Evolutionary conservation across 768 basidiomycete species (phyloP).

Genomic region (Solioccasus polychromus): DNA sequence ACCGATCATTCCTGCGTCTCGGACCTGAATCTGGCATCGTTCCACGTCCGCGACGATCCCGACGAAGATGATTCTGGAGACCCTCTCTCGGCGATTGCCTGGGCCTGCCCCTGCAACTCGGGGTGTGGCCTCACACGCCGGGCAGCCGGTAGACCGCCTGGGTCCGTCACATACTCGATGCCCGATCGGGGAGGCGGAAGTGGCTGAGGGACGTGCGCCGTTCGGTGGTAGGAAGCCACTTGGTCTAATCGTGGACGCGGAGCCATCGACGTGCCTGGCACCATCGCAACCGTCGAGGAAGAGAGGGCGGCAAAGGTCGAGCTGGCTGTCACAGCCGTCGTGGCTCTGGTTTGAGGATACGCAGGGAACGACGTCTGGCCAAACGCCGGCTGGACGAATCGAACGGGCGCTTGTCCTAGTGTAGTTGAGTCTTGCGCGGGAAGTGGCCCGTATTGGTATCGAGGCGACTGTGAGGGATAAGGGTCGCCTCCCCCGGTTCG

Average conservation of each 20-base stretch:
- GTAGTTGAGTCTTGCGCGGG: slow-evolving; percentile 12
- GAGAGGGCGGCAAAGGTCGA: slow-evolving; percentile 11
- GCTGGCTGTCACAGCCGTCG: neutral
- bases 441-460: slow-evolving; percentile 23
- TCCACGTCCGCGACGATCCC: slow-evolving; percentile 21
- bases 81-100: neutral
- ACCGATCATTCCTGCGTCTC: slow-evolving; percentile 3
- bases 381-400: slow-evolving; percentile 27
- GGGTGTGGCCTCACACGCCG: slow-evolving; percentile 7
- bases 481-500: slow-evolving; percentile 25
- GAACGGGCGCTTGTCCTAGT: slow-evolving; percentile 8
- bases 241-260: slow-evolving; percentile 1
- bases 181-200: slow-evolving; percentile 12
- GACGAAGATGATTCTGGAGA: slow-evolving; percentile 18
- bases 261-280: neutral
- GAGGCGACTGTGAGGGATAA: slow-evolving; percentile 30
- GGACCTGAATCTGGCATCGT: slow-evolving; percentile 7
- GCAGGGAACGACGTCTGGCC: slow-evolving; percentile 16
- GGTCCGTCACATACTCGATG: slow-evolving; percentile 12
- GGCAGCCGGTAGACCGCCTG: slow-evolving; percentile 7
- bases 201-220: neutral
- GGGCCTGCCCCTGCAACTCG: slow-evolving; percentile 1
- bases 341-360: slow-evolving; percentile 6
- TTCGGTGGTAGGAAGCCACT: slow-evolving; percentile 8
- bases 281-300: slow-evolving; percentile 3